phyloP scores from a whole-genome alignment of 2,329 filamentous ascomycete species.

The Plenodomus lindquistii region DNA sequence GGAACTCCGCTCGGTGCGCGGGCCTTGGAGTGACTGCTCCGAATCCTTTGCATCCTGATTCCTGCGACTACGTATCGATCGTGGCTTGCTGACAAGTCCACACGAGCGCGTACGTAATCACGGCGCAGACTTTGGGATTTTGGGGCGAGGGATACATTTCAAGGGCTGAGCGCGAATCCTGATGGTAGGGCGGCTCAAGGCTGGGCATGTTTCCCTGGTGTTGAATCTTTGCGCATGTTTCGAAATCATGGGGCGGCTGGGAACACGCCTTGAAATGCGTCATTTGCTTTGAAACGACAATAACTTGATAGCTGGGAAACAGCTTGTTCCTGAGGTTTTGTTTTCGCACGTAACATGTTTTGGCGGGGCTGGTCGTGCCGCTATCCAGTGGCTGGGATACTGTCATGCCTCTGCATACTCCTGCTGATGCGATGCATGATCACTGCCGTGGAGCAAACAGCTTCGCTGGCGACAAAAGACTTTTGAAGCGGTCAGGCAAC shows the following conservation, averaged over 20 bases:
- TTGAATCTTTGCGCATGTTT: conserved; percentile 8
- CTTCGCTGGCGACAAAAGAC: not conserved
- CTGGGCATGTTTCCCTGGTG: conserved; percentile 3
- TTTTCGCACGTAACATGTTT: not conserved
- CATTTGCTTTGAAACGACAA: conserved; percentile 31
- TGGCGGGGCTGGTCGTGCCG: not conserved
- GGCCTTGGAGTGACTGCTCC: conserved; percentile 3
- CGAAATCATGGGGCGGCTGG: conserved; percentile 13
- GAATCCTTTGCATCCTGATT: conserved; percentile 7
- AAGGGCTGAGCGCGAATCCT: conserved; percentile 1
- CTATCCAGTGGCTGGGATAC: not conserved
- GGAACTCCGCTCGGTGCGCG: not conserved
- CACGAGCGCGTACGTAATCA: conserved; percentile 7
- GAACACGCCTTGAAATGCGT: conserved; percentile 4
- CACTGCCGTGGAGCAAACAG: not conserved
- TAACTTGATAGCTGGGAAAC: conserved; percentile 15
- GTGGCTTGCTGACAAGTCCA: not conserved
- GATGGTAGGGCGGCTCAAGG: conserved; percentile 4
- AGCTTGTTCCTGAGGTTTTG: not conserved
- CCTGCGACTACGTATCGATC: not conserved
- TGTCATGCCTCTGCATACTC: not conserved
- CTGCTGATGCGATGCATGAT: not conserved
- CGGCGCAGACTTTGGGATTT: conserved; percentile 8
- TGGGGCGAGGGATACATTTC: not conserved
- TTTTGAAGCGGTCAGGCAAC: not conserved